These are phyloP conservation scores for Lasiodiplodia hormozganensis DNA, from an alignment of 2,329 filamentous ascomycete genomes.

Conservation along the genomic window DNA sequence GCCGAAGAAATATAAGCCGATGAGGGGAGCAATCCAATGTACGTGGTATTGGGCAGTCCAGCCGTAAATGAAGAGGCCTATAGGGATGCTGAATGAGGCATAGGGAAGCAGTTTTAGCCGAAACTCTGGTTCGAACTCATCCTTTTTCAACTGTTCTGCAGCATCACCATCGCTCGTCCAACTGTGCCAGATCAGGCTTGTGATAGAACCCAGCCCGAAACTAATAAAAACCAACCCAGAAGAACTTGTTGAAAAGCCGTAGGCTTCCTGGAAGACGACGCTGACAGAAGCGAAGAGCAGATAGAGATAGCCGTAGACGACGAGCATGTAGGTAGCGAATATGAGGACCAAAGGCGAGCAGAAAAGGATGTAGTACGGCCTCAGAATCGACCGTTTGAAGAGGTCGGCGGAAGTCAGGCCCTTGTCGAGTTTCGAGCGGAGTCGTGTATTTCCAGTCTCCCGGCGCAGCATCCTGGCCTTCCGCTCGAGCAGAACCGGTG, in stretches of 20 bases:
- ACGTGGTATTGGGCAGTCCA: no score
- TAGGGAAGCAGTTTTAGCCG: no score
- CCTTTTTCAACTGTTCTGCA: conserved; percentile 33
- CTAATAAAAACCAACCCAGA: conserved; percentile 46
- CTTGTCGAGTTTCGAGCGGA: no score
- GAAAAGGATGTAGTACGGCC: conserved; percentile 66
- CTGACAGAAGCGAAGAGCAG: conserved; percentile 49
- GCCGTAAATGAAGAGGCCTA: no score
- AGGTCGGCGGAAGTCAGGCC: no score
- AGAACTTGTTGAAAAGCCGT: conserved; percentile 41
- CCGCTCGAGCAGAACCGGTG: conserved; percentile 46
- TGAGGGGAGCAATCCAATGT: no score
- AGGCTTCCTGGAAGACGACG: conserved; percentile 44
- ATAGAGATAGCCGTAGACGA: conserved; percentile 54
- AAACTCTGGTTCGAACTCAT: no score
- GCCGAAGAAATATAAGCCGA: no score
- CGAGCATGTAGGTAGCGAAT: conserved; percentile 55
- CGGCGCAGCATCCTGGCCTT: no score
- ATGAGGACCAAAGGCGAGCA: conserved; percentile 62
- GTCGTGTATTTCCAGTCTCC: no score
- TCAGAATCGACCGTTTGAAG: conserved; percentile 40
- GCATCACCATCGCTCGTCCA: conserved; percentile 44
- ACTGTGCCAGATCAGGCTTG: conserved; percentile 47
- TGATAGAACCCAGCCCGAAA: conserved; percentile 47
- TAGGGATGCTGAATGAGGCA: no score